These are phyloP conservation scores for Pontederia paniculata DNA, from an alignment of 176 grass and related monocot genomes.

Conservation along the genomic window DNA sequence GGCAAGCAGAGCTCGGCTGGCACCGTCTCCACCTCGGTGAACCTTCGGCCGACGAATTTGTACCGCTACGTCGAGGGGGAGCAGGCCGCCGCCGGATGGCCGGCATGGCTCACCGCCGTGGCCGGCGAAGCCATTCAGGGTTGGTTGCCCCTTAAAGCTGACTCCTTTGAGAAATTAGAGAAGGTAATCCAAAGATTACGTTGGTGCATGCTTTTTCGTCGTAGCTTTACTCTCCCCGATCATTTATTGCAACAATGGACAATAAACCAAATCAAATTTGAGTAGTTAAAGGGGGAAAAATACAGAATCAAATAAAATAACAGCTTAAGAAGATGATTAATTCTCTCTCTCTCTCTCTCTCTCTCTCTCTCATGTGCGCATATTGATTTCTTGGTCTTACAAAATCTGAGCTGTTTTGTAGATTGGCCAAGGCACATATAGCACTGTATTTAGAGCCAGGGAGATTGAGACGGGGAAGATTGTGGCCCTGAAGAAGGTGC, in stretches of 20 bases:
- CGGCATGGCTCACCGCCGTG: slow-evolving; percentile 66
- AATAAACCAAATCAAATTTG: no score
- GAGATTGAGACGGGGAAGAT: slow-evolving; percentile 34
- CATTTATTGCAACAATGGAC: background rate
- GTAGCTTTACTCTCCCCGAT: background rate
- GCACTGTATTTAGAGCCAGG: slow-evolving; percentile 38
- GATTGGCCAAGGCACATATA: slow-evolving; percentile 50
- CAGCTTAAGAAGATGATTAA: no score
- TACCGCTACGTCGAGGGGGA: slow-evolving; percentile 42
- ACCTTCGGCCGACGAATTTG: slow-evolving; percentile 25
- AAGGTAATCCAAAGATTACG: slow-evolving; percentile 17
- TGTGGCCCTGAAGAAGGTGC: slow-evolving; percentile 40
- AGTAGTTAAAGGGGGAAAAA: no score
- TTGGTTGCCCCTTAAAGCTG: slow-evolving; percentile 71
- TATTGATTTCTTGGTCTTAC: background rate
- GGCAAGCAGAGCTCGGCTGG: slow-evolving; percentile 9
- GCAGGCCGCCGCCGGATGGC: slow-evolving; percentile 74
- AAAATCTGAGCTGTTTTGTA: slow-evolving; percentile 3
- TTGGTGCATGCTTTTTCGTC: no score
- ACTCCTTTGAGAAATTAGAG: slow-evolving; percentile 80
- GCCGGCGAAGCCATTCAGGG: slow-evolving; percentile 96
- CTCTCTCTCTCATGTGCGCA: background rate
- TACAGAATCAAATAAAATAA: no score
- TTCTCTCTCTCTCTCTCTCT: background rate
- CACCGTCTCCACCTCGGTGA: slow-evolving; percentile 18